Evolutionary conservation across 2,329 filamentous ascomycete genomes (phyloP).

Genomic region (Monosporascus sp.): DNA sequence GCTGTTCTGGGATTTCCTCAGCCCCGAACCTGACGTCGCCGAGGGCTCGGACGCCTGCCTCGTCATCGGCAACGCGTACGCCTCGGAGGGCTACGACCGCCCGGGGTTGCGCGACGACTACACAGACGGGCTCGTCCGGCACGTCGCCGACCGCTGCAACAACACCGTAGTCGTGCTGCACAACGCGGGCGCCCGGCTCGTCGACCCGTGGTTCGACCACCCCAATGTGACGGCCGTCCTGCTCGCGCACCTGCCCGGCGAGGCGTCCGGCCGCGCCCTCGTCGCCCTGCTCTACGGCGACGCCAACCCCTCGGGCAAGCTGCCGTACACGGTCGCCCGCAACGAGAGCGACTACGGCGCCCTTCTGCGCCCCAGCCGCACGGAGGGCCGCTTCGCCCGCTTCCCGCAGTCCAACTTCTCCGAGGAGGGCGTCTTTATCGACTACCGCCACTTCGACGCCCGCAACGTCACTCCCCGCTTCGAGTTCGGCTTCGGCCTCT

Average conservation of each 20-base stretch:
- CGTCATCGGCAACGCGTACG: constrained; percentile 62
- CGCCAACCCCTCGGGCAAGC: constrained; percentile 49
- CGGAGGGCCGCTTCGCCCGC: constrained; percentile 46
- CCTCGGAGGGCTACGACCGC: constrained; percentile 66
- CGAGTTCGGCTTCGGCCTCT: constrained; percentile 53
- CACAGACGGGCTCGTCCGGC: constrained; percentile 51
- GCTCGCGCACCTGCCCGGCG: constrained; percentile 59
- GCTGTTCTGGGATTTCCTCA: constrained; percentile 55
- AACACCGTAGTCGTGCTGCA: constrained; percentile 63
- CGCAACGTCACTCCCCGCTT: constrained; percentile 44
- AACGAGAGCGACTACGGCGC: constrained; percentile 51
- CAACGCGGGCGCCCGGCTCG: constrained; percentile 55
- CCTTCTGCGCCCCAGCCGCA: constrained; percentile 33
- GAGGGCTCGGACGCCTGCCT: constrained; percentile 58
- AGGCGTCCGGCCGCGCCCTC: constrained; percentile 54
- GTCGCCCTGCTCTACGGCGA: constrained; percentile 54
- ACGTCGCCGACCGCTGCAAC: constrained; percentile 53
- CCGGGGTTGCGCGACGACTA: constrained; percentile 60
- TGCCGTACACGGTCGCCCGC: constrained; percentile 58
- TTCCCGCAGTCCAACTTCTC: constrained; percentile 48
- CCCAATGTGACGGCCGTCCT: constrained; percentile 60
- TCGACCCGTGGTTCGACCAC: constrained; percentile 58
- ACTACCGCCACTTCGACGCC: constrained; percentile 51
- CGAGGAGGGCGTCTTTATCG: constrained; percentile 44
- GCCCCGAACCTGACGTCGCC: constrained; percentile 42